A percentile compares a stretch with the other conserved stretches of the same genome.
Evolutionary conservation across 1,139 yeast species (phyloP).

Genomic region (Entelexis paramagnoliae): DNA sequence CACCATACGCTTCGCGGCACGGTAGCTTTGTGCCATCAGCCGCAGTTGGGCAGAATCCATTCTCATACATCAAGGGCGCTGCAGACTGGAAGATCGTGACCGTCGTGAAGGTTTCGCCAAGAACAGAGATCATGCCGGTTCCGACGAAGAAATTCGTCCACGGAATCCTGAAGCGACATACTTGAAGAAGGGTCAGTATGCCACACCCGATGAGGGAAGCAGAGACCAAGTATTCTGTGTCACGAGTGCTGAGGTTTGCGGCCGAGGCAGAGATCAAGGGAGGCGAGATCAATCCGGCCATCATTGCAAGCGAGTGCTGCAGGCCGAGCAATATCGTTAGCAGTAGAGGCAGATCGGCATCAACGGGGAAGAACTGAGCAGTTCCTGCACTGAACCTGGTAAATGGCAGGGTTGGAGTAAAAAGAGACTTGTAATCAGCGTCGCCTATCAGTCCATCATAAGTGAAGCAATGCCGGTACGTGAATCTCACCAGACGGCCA

Average conservation of each 20-base stretch:
- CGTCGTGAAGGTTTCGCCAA: slow-evolving; percentile 86
- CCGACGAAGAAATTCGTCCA: slow-evolving; percentile 72
- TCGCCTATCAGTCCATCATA: slow-evolving; percentile 72
- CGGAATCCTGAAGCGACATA: slow-evolving; percentile 65
- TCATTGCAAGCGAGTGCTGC: slow-evolving; percentile 80
- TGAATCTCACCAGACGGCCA: no score
- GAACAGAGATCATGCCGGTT: slow-evolving; percentile 77
- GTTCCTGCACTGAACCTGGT: slow-evolving; percentile 35
- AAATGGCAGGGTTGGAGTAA: slow-evolving; percentile 70
- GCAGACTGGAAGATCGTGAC: slow-evolving; percentile 68
- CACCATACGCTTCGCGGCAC: slow-evolving; percentile 85
- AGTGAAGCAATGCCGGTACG: slow-evolving; percentile 33
- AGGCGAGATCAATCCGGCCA: slow-evolving; percentile 85
- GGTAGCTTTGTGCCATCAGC: slow-evolving; percentile 53
- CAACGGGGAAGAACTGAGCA: slow-evolving; percentile 72
- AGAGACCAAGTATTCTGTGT: slow-evolving; percentile 63
- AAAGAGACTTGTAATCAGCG: slow-evolving; percentile 67
- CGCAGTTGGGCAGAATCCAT: slow-evolving; percentile 55
- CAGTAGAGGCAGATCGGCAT: slow-evolving; percentile 67
- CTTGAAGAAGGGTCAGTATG: slow-evolving; percentile 60
- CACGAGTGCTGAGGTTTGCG: slow-evolving; percentile 45
- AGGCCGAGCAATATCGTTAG: slow-evolving; percentile 69
- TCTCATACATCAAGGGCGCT: slow-evolving; percentile 65
- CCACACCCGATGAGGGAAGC: slow-evolving; percentile 69
- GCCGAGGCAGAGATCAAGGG: slow-evolving; percentile 56